A percentile compares a stretch with the other conserved stretches of the same genome.
Evolutionary conservation across 345 rosid genomes (phyloP).

Genomic region (Toxicodendron radicans): DNA sequence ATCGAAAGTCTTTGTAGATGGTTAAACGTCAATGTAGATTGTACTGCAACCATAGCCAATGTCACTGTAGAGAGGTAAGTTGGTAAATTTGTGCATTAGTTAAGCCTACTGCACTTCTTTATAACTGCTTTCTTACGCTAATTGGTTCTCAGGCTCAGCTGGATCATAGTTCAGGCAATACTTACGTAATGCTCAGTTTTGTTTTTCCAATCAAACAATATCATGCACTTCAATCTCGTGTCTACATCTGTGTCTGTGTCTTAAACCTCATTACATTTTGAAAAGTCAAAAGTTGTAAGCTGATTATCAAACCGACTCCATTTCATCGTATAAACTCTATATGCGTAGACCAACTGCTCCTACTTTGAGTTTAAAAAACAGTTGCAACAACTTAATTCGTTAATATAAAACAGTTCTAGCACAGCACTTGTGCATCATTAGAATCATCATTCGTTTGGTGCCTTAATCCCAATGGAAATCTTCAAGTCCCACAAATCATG

Average conservation of each 20-base stretch:
- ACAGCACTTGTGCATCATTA: not conserved
- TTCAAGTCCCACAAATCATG: constrained; percentile 18
- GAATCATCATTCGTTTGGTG: not conserved
- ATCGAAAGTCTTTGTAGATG: too few relatives aligned
- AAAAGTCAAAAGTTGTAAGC: too few relatives aligned
- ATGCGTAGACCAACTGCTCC: constrained; percentile 26
- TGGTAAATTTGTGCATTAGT: constrained; percentile 9
- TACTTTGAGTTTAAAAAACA: not conserved
- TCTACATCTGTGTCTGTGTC: not conserved
- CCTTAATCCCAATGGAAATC: constrained; percentile 20
- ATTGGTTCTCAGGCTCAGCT: not conserved
- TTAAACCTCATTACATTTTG: not conserved
- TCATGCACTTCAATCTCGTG: not conserved
- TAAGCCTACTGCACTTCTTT: constrained; percentile 16
- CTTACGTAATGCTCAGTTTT: not conserved
- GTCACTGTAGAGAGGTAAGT: not conserved
- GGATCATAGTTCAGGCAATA: not conserved
- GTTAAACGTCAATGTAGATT: too few relatives aligned
- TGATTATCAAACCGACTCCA: not conserved
- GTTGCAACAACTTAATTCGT: not conserved
- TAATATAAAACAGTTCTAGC: not conserved
- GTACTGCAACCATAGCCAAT: not conserved
- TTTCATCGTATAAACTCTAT: not conserved
- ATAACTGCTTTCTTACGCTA: not conserved
- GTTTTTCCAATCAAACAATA: not conserved